These are phyloP conservation scores for Vitis hybrid DNA, from an alignment of 177 flowering plant species.

Conservation along the genomic window DNA sequence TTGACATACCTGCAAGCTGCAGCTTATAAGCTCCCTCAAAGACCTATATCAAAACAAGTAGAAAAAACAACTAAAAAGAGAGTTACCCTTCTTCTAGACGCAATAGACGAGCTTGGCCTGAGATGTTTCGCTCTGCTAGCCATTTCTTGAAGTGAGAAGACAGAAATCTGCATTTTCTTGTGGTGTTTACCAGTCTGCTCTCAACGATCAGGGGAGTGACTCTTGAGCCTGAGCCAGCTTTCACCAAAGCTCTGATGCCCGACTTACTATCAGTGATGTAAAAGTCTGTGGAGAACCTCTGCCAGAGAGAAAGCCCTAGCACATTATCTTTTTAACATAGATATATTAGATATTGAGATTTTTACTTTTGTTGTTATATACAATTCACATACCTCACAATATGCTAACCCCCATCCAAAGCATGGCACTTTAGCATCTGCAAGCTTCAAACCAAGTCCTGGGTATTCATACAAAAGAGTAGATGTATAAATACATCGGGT, in stretches of 20 bases:
- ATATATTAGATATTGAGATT: background rate
- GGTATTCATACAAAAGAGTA: conserved; percentile 44
- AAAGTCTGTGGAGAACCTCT: conserved; percentile 64
- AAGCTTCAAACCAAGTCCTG: conserved; percentile 22
- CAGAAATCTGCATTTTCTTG: conserved; percentile 26
- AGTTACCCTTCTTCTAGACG: conserved; percentile 58
- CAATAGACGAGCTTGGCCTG: conserved; percentile 33
- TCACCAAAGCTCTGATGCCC: conserved; percentile 49
- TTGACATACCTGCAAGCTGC: conserved; percentile 46
- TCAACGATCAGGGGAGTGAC: conserved; percentile 47
- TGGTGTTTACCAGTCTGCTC: conserved; percentile 45
- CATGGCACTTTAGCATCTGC: conserved; percentile 24
- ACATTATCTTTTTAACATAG: conserved; percentile 4
- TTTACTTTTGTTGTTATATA: too few species aligned
- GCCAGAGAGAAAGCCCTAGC: conserved; percentile 20
- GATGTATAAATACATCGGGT: conserved; percentile 54
- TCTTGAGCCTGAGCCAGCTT: conserved; percentile 53
- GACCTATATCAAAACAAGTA: background rate
- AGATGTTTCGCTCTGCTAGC: conserved; percentile 47
- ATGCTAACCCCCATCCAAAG: conserved; percentile 42
- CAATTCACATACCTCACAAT: conserved; percentile 44
- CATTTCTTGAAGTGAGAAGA: conserved; percentile 53
- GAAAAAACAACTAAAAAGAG: background rate
- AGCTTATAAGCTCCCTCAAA: background rate
- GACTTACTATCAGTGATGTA: conserved; percentile 50